Percentiles rank a stretch among this genome's conserved stretches.
Evolutionary conservation across 495 filamentous ascomycete genomes (phyloP).

Genomic region (Penicillium macrosclerotiorum): DNA sequence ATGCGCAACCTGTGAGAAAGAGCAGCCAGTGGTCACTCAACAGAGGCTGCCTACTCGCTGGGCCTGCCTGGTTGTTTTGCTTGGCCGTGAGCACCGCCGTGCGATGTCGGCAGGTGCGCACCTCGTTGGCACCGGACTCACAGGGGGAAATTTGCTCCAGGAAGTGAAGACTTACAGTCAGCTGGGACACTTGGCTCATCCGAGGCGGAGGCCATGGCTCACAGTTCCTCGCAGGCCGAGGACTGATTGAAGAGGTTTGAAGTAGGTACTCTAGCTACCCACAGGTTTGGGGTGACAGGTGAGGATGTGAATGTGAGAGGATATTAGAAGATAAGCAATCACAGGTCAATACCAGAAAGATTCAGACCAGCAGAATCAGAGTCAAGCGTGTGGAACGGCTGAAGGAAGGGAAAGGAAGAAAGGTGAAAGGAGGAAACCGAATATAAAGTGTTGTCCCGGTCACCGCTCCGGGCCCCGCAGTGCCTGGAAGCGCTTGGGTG

Average conservation of each 20-base stretch:
- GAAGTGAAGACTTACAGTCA: conserved; percentile 10
- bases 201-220: conserved; percentile 9
- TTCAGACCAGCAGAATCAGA: conserved; percentile 10
- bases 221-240: not conserved
- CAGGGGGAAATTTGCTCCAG: not conserved
- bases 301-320: not conserved
- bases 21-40: not conserved
- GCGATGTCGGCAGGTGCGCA: conserved; percentile 2
- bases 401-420: not conserved
- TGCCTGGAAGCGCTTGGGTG: not conserved
- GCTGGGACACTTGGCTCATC: conserved; percentile 10
- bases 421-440: not conserved
- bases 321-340: not conserved
- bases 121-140: not conserved
- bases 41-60: not conserved
- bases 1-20: not conserved
- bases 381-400: conserved; percentile 2
- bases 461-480: conserved; percentile 25
- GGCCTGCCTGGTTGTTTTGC: conserved; percentile 1
- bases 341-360: not conserved
- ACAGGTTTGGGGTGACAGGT: not conserved
- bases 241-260: not conserved
- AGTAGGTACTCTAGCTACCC: conserved; percentile 4
- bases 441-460: conserved; percentile 13
- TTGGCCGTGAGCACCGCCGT: not conserved